Conservation (phyloP, 768 basidiomycete genomes). For the Chalciporus pseudorubinellus region DNA sequence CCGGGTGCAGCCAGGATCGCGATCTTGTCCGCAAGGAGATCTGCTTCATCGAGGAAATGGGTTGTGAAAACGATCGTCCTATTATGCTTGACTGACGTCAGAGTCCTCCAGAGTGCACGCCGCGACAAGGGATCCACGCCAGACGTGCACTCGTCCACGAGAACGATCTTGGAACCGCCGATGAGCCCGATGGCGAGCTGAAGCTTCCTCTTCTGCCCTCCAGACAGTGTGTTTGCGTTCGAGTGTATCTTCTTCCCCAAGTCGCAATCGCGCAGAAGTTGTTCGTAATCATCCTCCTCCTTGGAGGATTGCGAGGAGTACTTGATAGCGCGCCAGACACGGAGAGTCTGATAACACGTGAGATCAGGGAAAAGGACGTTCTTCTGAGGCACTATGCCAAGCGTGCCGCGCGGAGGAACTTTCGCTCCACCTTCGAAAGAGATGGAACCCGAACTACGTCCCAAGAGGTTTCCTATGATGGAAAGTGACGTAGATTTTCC, state of each 20-base stretch:
- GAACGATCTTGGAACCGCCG: conserved; percentile 66
- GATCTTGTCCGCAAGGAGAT: conserved; percentile 72
- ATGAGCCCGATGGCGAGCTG: conserved; percentile 80
- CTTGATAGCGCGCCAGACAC: conserved; percentile 73
- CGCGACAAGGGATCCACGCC: conserved; percentile 82
- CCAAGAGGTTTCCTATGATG: conserved; percentile 61
- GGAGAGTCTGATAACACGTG: conserved; percentile 68
- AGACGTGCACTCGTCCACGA: conserved; percentile 73
- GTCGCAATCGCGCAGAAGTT: conserved; percentile 70
- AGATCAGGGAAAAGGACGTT: conserved; percentile 80
- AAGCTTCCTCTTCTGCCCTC: conserved; percentile 81
- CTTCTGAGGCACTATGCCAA: conserved; percentile 82
- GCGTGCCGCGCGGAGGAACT: conserved; percentile 56
- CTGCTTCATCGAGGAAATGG: conserved; percentile 80
- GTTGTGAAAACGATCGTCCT: conserved; percentile 76
- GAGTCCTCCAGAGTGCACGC: conserved; percentile 71
- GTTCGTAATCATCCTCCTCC: conserved; percentile 56
- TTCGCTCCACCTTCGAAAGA: conserved; percentile 51
- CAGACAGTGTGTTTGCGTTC: conserved; percentile 65
- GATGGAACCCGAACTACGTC: conserved; percentile 57
- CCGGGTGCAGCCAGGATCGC: conserved; percentile 75
- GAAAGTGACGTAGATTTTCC: conserved; percentile 76
- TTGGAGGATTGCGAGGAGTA: conserved; percentile 42
- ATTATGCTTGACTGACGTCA: conserved; percentile 64
- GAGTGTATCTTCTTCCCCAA: conserved; percentile 65